phyloP scores from a whole-genome alignment of 2,329 filamentous ascomycete genomes.

The Paraphoma sp. region DNA sequence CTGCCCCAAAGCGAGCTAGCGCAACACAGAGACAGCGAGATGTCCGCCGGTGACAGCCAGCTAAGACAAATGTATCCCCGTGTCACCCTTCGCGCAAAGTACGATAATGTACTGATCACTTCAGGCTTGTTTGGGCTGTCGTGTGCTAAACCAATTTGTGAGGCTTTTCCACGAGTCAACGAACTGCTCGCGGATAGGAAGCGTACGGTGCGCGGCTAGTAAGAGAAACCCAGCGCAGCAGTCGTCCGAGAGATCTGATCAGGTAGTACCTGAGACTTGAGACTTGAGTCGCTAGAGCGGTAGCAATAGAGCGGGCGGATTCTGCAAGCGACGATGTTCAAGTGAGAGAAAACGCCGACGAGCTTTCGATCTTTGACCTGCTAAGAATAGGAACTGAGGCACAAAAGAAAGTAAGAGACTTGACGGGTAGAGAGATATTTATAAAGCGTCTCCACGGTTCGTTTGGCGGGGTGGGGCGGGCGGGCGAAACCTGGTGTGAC shows the following conservation, averaged over 20 bases:
- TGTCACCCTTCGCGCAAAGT: neutral
- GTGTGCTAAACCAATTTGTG: no score
- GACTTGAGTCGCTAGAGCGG: neutral
- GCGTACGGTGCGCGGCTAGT: neutral
- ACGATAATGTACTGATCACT: neutral
- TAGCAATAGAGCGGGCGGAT: conserved; percentile 1
- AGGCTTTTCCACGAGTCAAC: no score
- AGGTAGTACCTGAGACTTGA: neutral
- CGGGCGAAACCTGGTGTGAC: neutral
- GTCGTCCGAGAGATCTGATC: neutral
- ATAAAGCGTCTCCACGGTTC: neutral
- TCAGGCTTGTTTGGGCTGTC: neutral
- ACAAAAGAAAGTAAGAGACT: neutral
- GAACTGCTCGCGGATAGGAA: neutral
- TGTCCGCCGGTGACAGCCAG: neutral
- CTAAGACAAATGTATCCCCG: neutral
- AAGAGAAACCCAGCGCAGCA: neutral
- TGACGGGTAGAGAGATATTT: neutral
- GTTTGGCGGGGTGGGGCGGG: conserved; percentile 2
- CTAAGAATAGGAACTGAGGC: neutral
- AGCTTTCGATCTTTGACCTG: conserved; percentile 4
- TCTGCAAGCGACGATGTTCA: conserved; percentile 2
- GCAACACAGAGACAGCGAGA: neutral
- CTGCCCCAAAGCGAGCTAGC: neutral
- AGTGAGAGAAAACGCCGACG: conserved; percentile 7